These are phyloP conservation scores for Trypanosoma boissoni DNA, from an alignment of 208 protist genomes.

Conservation along the genomic window DNA sequence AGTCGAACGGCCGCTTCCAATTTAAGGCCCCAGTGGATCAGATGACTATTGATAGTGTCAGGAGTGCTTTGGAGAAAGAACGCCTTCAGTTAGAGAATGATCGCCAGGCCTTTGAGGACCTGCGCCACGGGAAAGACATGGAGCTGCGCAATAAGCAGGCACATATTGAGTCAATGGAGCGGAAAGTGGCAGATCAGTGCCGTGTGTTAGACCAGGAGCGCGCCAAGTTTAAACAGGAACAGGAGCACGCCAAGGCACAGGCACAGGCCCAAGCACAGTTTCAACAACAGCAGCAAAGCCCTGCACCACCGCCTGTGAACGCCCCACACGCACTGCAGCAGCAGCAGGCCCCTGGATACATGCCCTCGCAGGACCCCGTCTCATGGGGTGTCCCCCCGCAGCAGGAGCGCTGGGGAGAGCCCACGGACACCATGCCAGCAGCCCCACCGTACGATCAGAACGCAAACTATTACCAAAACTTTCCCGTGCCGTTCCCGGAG, in stretches of 20 bases:
- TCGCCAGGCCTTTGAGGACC: conserved; percentile 42
- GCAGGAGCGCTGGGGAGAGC: conserved; percentile 13
- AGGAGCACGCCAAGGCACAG: conserved; percentile 34
- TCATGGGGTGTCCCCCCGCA: conserved; percentile 3
- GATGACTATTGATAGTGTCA: conserved; percentile 36
- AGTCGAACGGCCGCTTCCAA: conserved; percentile 30
- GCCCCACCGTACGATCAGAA: not conserved
- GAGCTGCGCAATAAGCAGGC: conserved; percentile 45
- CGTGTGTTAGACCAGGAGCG: conserved; percentile 39
- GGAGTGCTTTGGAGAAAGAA: conserved; percentile 41
- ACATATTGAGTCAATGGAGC: conserved; percentile 32
- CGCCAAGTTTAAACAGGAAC: conserved; percentile 29
- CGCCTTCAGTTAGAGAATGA: conserved; percentile 43
- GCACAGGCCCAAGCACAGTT: conserved; percentile 49
- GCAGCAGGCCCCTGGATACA: conserved; percentile 10
- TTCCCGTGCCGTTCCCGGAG: conserved; percentile 4
- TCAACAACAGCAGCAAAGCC: conserved; percentile 25
- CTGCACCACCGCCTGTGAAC: conserved; percentile 2
- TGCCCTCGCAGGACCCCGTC: conserved; percentile 22
- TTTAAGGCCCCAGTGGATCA: conserved; percentile 53
- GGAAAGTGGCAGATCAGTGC: conserved; percentile 25
- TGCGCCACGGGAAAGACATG: conserved; percentile 39
- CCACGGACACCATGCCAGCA: conserved; percentile 11
- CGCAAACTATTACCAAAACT: not conserved
- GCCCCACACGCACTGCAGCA: conserved; percentile 5